These are phyloP conservation scores for Saccharum spontaneum DNA, from an alignment of 176 grass and related monocot genomes.

Conservation along the genomic window DNA sequence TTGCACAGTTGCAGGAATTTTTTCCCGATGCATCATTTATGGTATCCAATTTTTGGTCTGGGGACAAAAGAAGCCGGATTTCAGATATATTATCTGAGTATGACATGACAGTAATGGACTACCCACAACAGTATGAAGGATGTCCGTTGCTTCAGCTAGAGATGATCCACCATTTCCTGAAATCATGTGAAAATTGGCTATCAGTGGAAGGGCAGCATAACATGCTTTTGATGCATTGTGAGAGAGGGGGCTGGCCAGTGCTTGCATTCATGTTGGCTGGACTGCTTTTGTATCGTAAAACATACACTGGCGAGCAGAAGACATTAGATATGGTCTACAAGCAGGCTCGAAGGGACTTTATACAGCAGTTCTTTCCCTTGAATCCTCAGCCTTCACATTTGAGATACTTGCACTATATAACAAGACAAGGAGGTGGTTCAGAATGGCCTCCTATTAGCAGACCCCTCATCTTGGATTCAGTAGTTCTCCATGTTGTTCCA, in stretches of 20 bases:
- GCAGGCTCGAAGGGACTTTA: conserved; percentile 84
- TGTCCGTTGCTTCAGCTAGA: conserved; percentile 88
- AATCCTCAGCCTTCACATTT: conserved; percentile 94
- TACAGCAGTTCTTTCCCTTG: conserved; percentile 79
- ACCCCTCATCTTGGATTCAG: conserved; percentile 58
- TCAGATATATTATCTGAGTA: conserved; percentile 94
- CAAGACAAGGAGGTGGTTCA: conserved; percentile 72
- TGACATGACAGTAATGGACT: conserved; percentile 96
- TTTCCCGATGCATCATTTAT: conserved; percentile 88
- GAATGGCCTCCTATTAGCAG: conserved; percentile 74
- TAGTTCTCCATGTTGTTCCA: conserved; percentile 65
- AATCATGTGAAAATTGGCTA: conserved; percentile 94
- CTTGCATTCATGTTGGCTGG: conserved; percentile 94
- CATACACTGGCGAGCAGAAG: conserved; percentile 82
- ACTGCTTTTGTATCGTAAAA: conserved; percentile 82
- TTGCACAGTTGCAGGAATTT: conserved; percentile 75
- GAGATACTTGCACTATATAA: conserved; percentile 95
- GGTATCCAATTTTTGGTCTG: conserved; percentile 90
- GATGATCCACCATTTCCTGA: conserved; percentile 97
- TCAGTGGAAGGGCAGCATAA: conserved; percentile 93
- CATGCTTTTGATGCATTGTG: conserved; percentile 92
- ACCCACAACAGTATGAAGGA: conserved; percentile 91
- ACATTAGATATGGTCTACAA: conserved; percentile 98
- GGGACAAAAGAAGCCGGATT: conserved; percentile 75
- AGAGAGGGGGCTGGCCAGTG: conserved; percentile 91